phyloP scores from a whole-genome alignment of 352 stramenopile species.

The Phytophthora gonapodyides region DNA sequence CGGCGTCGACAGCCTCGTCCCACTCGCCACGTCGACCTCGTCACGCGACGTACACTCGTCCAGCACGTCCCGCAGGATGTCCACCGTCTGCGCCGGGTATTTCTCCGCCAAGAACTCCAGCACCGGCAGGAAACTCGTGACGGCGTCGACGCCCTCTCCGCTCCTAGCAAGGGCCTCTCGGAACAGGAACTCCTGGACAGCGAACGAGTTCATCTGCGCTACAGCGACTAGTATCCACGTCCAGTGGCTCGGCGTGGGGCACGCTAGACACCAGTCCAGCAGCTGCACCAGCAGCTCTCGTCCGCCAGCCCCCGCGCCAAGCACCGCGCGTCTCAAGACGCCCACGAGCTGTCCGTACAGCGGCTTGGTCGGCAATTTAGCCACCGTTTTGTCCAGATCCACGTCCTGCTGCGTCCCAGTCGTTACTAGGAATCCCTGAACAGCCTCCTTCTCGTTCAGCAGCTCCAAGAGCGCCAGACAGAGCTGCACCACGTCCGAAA shows the following conservation, averaged over 20 bases:
- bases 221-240: constrained; percentile 57
- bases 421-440: constrained; percentile 36
- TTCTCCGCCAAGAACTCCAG: constrained; percentile 50
- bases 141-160: constrained; percentile 1
- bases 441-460: constrained; percentile 46
- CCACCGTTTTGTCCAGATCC: constrained; percentile 46
- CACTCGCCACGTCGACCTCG: background rate
- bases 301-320: constrained; percentile 26
- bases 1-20: background rate
- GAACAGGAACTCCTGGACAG: constrained; percentile 55
- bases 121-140: constrained; percentile 28
- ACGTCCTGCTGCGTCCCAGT: constrained; percentile 7
- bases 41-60: constrained; percentile 30
- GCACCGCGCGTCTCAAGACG: constrained; percentile 47
- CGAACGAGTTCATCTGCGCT: constrained; percentile 50
- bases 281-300: constrained; percentile 39
- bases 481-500: constrained; percentile 54
- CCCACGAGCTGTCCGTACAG: constrained; percentile 51
- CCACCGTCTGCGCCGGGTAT: constrained; percentile 49
- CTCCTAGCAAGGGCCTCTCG: constrained; percentile 29
- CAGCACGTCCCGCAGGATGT: constrained; percentile 52
- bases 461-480: constrained; percentile 45
- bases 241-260: constrained; percentile 39
- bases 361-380: constrained; percentile 43
- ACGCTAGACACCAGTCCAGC: constrained; percentile 51